Base-by-base conservation (phyloP, 768 basidiomycete species). In the Suillus clintonianus region DNA sequence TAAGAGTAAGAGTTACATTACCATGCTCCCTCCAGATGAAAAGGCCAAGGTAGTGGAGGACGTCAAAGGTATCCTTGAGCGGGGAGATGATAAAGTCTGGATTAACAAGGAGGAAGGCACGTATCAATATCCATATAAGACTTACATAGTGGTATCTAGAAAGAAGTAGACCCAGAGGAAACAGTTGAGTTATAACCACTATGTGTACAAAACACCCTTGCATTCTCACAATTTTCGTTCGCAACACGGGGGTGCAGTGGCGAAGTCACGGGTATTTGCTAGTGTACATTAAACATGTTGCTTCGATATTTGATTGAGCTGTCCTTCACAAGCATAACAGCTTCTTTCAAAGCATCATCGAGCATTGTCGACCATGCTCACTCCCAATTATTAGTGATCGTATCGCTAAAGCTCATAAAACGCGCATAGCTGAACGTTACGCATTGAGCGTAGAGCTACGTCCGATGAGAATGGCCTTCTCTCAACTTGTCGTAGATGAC, bases 1-100 rank as follows among this genome's bases (percentile, higher is more conserved):
- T 2, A 80, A 81, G 63, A 94, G 88, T 77, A 97, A 97, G 79
- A 95, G 92, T 67, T 97, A 95, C 74, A 86, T 95, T 50, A 82
- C 90, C 0, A 75, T 89, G 24, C 79, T 90, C 41, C 77, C 83
- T 3, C 83, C 82, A 2, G 82, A 82, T n/a, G 83, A 87, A 68
- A 89, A 85, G 75, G 74, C 74, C 14, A 77, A 81, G 47, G 81
- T 95, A 39, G 73, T 76, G 27, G 67, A 77, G 11, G 81, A 85
- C 53, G 71, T 94, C 34, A 76, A 81, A 50, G 79, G 72, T 10
- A 87, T 94, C 60, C 72, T 94, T 2, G 72, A 83, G 59, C 77
- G 74, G 32, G 88, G 87, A 22, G 84, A 90, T 10, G 88, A 83
- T 2, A 86, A 83, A 68, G 80, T 80, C 24, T 96, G 92, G 93